Evolutionary conservation across 164 flowering plant species (phyloP).

Genomic region (Aristolochia contorta): DNA sequence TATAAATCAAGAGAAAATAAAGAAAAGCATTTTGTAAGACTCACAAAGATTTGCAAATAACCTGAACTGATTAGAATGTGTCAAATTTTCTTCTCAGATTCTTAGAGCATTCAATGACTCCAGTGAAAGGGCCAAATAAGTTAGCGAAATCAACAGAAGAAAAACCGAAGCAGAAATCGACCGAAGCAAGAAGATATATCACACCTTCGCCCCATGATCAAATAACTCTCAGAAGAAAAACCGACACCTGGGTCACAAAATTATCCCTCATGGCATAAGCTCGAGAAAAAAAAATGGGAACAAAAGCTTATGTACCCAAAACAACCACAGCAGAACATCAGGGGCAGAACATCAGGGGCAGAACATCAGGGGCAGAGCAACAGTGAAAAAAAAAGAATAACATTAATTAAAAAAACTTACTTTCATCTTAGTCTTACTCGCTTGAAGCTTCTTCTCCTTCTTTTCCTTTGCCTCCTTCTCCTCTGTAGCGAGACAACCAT

Average conservation of each 20-base stretch:
- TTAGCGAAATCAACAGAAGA: too few relatives aligned
- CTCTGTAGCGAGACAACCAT: constrained; percentile 22
- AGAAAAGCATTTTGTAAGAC: too few relatives aligned
- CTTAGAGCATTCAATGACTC: too few relatives aligned
- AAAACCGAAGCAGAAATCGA: too few relatives aligned
- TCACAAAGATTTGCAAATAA: too few relatives aligned
- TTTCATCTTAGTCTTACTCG: constrained; percentile 87
- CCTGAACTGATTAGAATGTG: too few relatives aligned
- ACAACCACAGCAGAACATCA: neutral
- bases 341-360: neutral
- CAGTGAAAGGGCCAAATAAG: too few relatives aligned
- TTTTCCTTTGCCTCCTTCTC: constrained; percentile 72
- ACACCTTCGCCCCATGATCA: neutral
- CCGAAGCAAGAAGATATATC: too few relatives aligned
- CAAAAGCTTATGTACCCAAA: neutral
- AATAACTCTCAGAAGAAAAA: neutral
- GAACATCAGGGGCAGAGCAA: neutral
- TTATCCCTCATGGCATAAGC: neutral
- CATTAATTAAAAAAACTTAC: constrained; percentile 22
- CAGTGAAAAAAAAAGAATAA: neutral
- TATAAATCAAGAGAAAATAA: too few relatives aligned
- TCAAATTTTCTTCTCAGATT: too few relatives aligned
- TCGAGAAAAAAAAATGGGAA: neutral
- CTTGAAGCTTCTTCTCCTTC: constrained; percentile 58
- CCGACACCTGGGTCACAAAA: neutral